A percentile compares a stretch with the other conserved stretches of the same genome.
Conservation (phyloP, 192 early-diverging fungal species). For the Mortierella claussenii region DNA sequence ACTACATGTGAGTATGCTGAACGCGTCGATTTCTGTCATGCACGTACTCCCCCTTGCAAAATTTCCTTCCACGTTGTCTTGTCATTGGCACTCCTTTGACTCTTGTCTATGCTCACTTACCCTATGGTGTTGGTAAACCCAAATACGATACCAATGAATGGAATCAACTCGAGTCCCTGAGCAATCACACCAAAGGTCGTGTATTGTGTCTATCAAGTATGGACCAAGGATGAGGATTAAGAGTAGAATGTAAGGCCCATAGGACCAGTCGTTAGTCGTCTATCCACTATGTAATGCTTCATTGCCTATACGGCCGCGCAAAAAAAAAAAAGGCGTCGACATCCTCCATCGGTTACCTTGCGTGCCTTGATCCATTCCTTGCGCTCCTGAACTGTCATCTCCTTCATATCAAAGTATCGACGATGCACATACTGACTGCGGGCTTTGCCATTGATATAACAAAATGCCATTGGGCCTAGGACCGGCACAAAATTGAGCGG, state of each 20-base stretch:
- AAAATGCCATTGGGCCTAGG: conserved; percentile 52
- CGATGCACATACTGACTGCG: conserved; percentile 51
- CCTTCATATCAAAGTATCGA: conserved; percentile 58
- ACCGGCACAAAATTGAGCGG: conserved; percentile 58
- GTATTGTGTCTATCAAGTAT: conserved; percentile 39
- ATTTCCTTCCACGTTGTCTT: no score
- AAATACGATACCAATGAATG: conserved; percentile 59
- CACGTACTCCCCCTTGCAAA: no score
- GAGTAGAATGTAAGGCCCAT: not conserved
- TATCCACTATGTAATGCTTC: not conserved
- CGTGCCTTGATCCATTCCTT: conserved; percentile 42
- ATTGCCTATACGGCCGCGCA: not conserved
- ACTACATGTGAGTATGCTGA: not conserved
- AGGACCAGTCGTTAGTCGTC: not conserved
- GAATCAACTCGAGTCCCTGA: conserved; percentile 57
- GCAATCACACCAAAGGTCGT: conserved; percentile 58
- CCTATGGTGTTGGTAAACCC: conserved; percentile 62
- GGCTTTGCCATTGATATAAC: conserved; percentile 54
- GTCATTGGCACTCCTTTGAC: no score
- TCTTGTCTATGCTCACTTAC: conserved; percentile 25
- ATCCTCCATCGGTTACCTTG: conserved; percentile 21
- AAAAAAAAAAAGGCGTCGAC: not conserved
- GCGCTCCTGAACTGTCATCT: conserved; percentile 46
- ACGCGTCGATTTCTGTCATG: not conserved
- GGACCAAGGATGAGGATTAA: not conserved